phyloP scores from a whole-genome alignment of 306 rosid genomes.

The barrel medic (Medicago truncatula) region DNA sequence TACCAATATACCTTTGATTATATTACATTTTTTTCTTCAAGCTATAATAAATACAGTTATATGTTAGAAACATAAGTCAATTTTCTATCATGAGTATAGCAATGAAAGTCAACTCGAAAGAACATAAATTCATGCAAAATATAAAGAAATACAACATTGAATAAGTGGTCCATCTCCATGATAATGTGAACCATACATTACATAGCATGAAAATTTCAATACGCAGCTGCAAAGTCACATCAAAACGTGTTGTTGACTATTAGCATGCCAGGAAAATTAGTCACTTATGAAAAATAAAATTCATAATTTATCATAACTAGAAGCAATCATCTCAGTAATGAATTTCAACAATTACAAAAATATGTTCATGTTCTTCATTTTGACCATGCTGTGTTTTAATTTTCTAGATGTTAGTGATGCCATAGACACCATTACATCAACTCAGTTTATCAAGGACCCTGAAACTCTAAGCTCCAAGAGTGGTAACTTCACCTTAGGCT shows the following conservation, averaged over 20 bases:
- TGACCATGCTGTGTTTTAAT: background rate
- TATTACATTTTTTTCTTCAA: too few relatives aligned
- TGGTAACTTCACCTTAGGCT: constrained; percentile 26
- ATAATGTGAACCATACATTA: background rate
- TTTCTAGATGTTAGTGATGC: background rate
- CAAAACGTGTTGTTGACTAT: constrained; percentile 3
- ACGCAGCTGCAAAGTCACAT: background rate
- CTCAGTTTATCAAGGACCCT: constrained; percentile 21
- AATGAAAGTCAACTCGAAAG: too few relatives aligned
- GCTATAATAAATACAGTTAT: too few relatives aligned
- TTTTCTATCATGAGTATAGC: too few relatives aligned
- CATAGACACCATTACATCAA: constrained; percentile 20
- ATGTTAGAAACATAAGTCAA: too few relatives aligned
- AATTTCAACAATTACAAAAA: background rate
- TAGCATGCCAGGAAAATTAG: too few relatives aligned
- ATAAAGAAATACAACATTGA: too few relatives aligned
- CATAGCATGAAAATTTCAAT: background rate
- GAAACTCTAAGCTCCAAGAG: constrained; percentile 2
- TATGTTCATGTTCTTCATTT: background rate
- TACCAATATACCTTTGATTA: too few relatives aligned
- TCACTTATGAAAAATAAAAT: background rate
- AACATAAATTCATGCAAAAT: too few relatives aligned
- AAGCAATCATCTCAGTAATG: background rate
- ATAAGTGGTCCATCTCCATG: background rate
- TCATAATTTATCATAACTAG: background rate